Percentiles rank a stretch among this genome's conserved stretches.
Evolutionary conservation across 805 yeast genomes (phyloP).

Genomic region (Kodamaea nitidulidarum): DNA sequence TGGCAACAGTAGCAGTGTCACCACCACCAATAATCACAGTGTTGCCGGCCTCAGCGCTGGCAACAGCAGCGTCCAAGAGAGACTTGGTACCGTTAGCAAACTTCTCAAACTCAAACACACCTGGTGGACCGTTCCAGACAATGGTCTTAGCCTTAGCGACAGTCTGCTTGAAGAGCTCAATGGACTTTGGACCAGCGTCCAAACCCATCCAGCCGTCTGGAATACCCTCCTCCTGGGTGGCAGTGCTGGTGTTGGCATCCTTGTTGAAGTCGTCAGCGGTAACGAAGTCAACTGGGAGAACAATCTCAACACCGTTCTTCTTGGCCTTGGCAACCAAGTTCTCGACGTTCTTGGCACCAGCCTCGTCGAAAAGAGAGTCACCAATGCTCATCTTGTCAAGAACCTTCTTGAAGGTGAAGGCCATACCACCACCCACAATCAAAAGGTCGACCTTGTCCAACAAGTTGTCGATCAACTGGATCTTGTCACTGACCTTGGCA

Average conservation of each 20-base stretch:
- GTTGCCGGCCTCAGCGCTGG: conserved; percentile 81
- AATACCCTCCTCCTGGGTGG: conserved; percentile 87
- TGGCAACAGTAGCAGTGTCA: conserved; percentile 98
- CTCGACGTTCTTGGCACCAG: conserved; percentile 94
- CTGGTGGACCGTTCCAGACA: conserved; percentile 99
- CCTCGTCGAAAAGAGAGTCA: conserved; percentile 86
- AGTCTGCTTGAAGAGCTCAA: conserved; percentile 72
- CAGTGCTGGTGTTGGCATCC: conserved; percentile 81
- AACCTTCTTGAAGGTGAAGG: conserved; percentile 97
- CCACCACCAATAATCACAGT: conserved; percentile 98
- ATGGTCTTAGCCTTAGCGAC: conserved; percentile 94
- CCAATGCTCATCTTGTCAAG: conserved; percentile 84
- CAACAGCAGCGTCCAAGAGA: conserved; percentile 82
- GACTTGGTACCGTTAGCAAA: conserved; percentile 91
- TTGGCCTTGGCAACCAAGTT: conserved; percentile 92
- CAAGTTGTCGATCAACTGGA: conserved; percentile 94
- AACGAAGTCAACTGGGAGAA: conserved; percentile 92
- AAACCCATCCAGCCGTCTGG: conserved; percentile 95
- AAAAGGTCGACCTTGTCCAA: conserved; percentile 92
- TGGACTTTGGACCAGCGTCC: conserved; percentile 90
- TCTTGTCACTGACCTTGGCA: conserved; percentile 98
- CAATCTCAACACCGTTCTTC: conserved; percentile 89
- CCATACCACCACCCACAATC: conserved; percentile 99
- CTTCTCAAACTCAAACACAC: conserved; percentile 95
- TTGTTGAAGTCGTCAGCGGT: conserved; percentile 92